Base-by-base conservation (phyloP, 495 filamentous ascomycete genomes). In the Pseudomonodictys pantanalensis region DNA sequence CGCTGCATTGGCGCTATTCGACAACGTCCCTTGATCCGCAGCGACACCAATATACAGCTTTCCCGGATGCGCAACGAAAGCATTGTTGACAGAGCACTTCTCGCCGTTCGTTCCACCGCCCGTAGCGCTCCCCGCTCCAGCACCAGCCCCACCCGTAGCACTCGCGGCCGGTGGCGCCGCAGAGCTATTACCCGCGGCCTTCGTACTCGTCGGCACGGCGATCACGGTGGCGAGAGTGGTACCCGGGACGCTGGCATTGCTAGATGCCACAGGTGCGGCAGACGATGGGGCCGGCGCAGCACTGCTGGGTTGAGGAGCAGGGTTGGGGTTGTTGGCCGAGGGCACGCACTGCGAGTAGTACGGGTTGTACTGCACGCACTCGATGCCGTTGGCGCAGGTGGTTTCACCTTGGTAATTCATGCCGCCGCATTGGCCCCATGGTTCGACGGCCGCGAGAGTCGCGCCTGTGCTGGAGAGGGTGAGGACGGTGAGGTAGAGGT, bases 41-140 rank as follows among this genome's bases (percentile, higher is more conserved):
- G 58, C 58, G 17, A 56, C 51, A 39, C 58, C 58, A 32, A 62
- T 56, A 35, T 56, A 62, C 42, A 22, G 35, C 49, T 56, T 62
- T 35, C 42, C 42, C 12, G 42, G 3, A 24, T 47, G 57, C 15
- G 58, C 17, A 22, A 56, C 56, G 41, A 47, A 62, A 12, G 33
- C 42, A 23, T 25, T 42, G 23, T 62, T 42, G 18, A 62, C 28
- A 20, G 46, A 56, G 30, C 60, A 63, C 5, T 32, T 23, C 22
- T 18, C 52, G 24, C 52, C 53, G n/a, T 51, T 39, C 4, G 50
- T 35, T 3, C 32, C 52, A 17, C 3, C 44, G 25, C 20, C 41
- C n/a, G 17, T 10, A 11, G 18, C 39, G 20, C 15, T 43, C 11
- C n/a, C 23, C 8, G n/a, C 17, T 5, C 25, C 41, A 5, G 56